Percentiles rank a stretch among this genome's conserved stretches.
Evolutionary conservation across 371 early-diverging fungal genomes (phyloP).

Genomic region (Apophysomyces variabilis): DNA sequence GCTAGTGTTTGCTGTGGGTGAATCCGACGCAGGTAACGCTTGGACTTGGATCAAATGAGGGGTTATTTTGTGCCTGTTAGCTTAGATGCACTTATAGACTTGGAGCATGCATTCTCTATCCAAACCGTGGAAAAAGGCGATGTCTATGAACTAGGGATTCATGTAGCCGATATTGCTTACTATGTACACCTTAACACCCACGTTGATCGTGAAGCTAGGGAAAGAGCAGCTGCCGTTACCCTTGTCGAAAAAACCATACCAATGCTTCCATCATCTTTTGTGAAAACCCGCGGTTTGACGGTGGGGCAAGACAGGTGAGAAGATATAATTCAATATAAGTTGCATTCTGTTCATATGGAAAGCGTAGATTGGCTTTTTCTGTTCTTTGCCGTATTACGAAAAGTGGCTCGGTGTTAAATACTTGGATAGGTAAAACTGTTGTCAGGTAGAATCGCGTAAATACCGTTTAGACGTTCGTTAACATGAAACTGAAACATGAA

Average conservation of each 20-base stretch:
- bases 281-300: constrained; percentile 76
- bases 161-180: constrained; percentile 91
- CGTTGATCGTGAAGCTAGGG: constrained; percentile 79
- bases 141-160: constrained; percentile 75
- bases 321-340: neutral
- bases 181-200: constrained; percentile 71
- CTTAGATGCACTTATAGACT: constrained; percentile 6
- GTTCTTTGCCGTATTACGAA: constrained; percentile 71
- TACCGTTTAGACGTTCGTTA: neutral
- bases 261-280: constrained; percentile 85
- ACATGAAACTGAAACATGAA: neutral
- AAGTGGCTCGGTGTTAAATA: constrained; percentile 55
- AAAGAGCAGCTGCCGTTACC: constrained; percentile 82
- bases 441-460: constrained; percentile 61
- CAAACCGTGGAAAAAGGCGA: constrained; percentile 21
- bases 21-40: constrained; percentile 6
- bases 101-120: constrained; percentile 36
- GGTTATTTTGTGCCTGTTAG: no score
- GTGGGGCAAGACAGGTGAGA: constrained; percentile 67
- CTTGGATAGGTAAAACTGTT: constrained; percentile 64
- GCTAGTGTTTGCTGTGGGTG: constrained; percentile 25
- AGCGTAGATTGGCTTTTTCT: constrained; percentile 31
- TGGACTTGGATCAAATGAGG: no score
- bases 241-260: constrained; percentile 80
- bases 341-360: constrained; percentile 36